Conservation (phyloP, 768 basidiomycete species). For the Boletus vermiculosoides region DNA sequence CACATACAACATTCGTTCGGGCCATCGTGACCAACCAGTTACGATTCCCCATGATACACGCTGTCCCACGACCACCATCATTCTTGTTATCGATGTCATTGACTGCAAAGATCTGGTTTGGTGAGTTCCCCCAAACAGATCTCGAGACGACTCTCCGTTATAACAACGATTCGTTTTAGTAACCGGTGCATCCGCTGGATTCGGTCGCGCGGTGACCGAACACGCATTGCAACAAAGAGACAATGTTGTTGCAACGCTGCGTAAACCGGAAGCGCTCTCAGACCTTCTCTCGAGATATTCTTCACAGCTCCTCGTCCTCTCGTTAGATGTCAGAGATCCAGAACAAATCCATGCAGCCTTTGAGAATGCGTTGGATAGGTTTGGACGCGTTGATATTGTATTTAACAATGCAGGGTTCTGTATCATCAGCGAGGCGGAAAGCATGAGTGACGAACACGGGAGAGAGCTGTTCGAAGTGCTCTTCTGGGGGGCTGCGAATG, state of each 20-base stretch:
- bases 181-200: conserved; percentile 40
- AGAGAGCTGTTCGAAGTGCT: conserved; percentile 38
- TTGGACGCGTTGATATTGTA: conserved; percentile 46
- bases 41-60: not conserved
- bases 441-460: conserved; percentile 33
- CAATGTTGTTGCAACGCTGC: conserved; percentile 42
- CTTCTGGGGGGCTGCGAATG: conserved; percentile 39
- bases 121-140: conserved; percentile 12
- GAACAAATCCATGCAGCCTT: conserved; percentile 38
- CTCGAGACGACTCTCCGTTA: not conserved
- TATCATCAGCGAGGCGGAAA: conserved; percentile 39
- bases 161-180: conserved; percentile 26
- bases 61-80: not conserved
- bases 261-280: conserved; percentile 30
- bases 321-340: conserved; percentile 38
- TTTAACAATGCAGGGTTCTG: conserved; percentile 42
- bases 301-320: conserved; percentile 37
- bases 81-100: conserved; percentile 5
- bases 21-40: not conserved
- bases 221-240: conserved; percentile 38
- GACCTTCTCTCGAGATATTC: conserved; percentile 30
- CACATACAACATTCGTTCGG: not conserved
- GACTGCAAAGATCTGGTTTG: conserved; percentile 23
- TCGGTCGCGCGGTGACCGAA: conserved; percentile 38
- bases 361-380: conserved; percentile 30